These are phyloP conservation scores for Achaetomiella virescens DNA, from an alignment of 495 filamentous ascomycete genomes.

Conservation along the genomic window DNA sequence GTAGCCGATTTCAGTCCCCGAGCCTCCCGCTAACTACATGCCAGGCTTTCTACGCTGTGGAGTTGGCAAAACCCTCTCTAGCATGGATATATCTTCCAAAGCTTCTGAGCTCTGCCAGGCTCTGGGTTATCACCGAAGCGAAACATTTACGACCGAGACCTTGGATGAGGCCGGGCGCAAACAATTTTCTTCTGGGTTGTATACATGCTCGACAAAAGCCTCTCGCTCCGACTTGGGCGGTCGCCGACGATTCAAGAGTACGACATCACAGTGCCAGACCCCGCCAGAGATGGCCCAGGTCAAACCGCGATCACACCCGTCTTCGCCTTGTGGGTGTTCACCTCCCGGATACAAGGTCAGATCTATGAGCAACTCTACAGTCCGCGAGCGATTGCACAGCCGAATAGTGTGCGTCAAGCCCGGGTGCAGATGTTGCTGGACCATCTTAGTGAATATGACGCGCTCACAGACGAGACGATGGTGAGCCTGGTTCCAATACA, in stretches of 20 bases:
- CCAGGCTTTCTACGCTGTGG: slow-evolving; percentile 46
- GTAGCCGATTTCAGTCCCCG: too few species aligned
- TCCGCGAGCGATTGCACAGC: slow-evolving; percentile 8
- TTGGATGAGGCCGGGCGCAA: slow-evolving; percentile 20
- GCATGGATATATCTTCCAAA: slow-evolving; percentile 49
- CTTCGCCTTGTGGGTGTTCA: slow-evolving; percentile 13
- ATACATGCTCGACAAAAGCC: slow-evolving; percentile 51
- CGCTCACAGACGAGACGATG: not conserved
- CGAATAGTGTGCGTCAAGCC: slow-evolving; percentile 3
- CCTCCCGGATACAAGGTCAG: slow-evolving; percentile 14
- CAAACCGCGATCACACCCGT: not conserved
- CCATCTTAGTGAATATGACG: not conserved
- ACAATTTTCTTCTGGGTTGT: slow-evolving; percentile 55
- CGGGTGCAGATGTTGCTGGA: not conserved
- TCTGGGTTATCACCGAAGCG: slow-evolving; percentile 54
- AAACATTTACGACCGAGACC: slow-evolving; percentile 47
- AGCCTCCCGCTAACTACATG: not conserved
- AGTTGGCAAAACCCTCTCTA: slow-evolving; percentile 56
- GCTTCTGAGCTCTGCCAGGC: slow-evolving; percentile 56
- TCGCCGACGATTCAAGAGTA: slow-evolving; percentile 55
- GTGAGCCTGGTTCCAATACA: not conserved
- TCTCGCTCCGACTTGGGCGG: slow-evolving; percentile 56
- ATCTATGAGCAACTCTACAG: slow-evolving; percentile 20
- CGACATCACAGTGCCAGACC: slow-evolving; percentile 44
- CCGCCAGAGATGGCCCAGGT: not conserved